Evolutionary conservation across 179 eudicot genomes (phyloP), one percentile per base, ranked within the genome.

Genomic region (Heliamphora pulchella): DNA sequence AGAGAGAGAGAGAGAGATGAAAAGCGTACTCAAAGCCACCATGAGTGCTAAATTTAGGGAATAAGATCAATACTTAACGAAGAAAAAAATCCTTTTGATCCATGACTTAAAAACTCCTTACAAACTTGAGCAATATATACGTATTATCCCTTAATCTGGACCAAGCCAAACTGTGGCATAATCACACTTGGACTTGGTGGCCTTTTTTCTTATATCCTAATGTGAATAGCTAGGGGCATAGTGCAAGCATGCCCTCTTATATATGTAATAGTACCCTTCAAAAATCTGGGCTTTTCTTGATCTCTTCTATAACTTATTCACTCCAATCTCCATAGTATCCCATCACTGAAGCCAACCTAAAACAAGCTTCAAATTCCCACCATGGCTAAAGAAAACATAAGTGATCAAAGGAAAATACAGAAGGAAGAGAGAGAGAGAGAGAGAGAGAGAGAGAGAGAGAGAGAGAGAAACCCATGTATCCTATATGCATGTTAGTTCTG

Each of bases 291-390:
- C 81, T 63, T 20, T 48, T 50, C 63, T 31, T 46, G n/a, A 8
- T 31, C 69, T 51, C 47, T 59, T 69, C 77, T 46, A n/a, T n/a
- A n/a, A n/a, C n/a, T n/a, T n/a, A n/a, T 55, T 44, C 47, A 53
- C 20, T 44, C n/a, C n/a, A 31, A 31, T 31, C 0, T 0, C 0
- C 0, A 31, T 31, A 31, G 0, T 31, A 31, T 41, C 71, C 62
- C 78, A 39, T 54, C 75, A 51, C 78, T 84, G 53, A 80, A 82
- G 79, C 80, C 84, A 72, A 69, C 61, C 41, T 67, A 75, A 81
- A 62, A 66, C 7, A 76, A 66, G 55, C 70, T 76, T 58, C 78
- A 76, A 55, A 77, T 17, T 50, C 76, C 70, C 47, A 83, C 54
- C 67, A 76, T 53, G 10, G 15, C 48, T 54, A 4, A 53, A 74